Percentiles rank a stretch among this genome's conserved stretches.
Evolutionary conservation across 768 basidiomycete genomes (phyloP).

Genomic region (Sistotremastrum niveocremeum): DNA sequence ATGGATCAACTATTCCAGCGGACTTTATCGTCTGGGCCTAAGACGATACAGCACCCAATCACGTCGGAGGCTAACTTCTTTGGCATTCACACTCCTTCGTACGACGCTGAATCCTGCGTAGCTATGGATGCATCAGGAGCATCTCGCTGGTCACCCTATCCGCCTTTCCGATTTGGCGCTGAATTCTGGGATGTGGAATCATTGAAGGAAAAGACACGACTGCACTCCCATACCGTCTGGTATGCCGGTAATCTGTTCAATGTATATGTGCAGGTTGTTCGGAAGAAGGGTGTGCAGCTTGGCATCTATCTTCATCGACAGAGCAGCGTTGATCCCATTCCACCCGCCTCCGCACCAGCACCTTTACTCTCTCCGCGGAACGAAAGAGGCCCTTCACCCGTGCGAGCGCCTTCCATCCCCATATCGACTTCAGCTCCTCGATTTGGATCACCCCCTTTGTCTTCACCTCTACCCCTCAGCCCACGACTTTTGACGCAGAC

Average conservation of each 20-base stretch:
- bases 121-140: slow-evolving; percentile 30
- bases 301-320: slow-evolving; percentile 87
- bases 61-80: slow-evolving; percentile 46
- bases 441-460: slow-evolving; percentile 3
- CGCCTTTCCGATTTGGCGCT: slow-evolving; percentile 74
- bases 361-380: background rate
- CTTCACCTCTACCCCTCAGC: slow-evolving; percentile 8
- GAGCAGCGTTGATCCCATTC: slow-evolving; percentile 65
- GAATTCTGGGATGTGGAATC: slow-evolving; percentile 83
- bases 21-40: slow-evolving; percentile 11
- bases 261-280: slow-evolving; percentile 78
- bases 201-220: slow-evolving; percentile 71
- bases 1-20: slow-evolving; percentile 59
- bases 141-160: slow-evolving; percentile 50
- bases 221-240: slow-evolving; percentile 80
- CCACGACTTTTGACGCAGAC: slow-evolving; percentile 14
- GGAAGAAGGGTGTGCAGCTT: slow-evolving; percentile 67
- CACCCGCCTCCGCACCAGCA: slow-evolving; percentile 47
- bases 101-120: slow-evolving; percentile 20
- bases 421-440: slow-evolving; percentile 13
- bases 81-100: slow-evolving; percentile 35
- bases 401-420: slow-evolving; percentile 4
- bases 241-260: slow-evolving; percentile 84
- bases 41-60: slow-evolving; percentile 7
- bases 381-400: background rate